phyloP scores from a whole-genome alignment of 371 early-diverging fungal species.

The Rhizopus microsporus region DNA sequence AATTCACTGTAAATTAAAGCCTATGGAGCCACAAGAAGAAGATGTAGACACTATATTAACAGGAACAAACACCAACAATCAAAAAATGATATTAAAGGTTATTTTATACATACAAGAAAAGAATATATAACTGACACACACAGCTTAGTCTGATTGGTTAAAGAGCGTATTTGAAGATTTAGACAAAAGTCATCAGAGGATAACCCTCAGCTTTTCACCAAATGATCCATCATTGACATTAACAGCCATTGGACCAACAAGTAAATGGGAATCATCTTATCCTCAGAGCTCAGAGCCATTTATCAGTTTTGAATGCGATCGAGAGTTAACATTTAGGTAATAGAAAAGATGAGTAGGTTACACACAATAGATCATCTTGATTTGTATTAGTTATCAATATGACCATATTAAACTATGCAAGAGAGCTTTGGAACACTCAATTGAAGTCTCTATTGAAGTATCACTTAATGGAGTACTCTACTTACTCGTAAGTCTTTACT shows the following conservation, averaged over 20 bases:
- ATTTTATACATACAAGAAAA: not conserved
- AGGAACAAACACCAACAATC: slow-evolving; percentile 3
- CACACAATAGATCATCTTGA: slow-evolving; percentile 23
- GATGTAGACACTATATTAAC: slow-evolving; percentile 13
- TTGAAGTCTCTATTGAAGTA: slow-evolving; percentile 38
- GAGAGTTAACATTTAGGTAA: slow-evolving; percentile 31
- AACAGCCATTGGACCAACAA: slow-evolving; percentile 23
- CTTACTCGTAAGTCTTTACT: slow-evolving; percentile 30
- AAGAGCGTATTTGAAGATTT: slow-evolving; percentile 35
- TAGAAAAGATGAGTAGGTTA: slow-evolving; percentile 3
- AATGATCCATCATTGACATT: slow-evolving; percentile 31
- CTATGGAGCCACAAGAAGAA: slow-evolving; percentile 39
- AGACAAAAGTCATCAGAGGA: slow-evolving; percentile 27
- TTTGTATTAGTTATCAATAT: slow-evolving; percentile 35
- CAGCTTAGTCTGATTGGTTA: slow-evolving; percentile 30
- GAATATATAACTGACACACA: not conserved
- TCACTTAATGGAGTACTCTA: slow-evolving; percentile 31
- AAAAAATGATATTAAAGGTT: slow-evolving; percentile 34
- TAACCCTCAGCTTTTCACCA: slow-evolving; percentile 36
- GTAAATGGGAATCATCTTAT: slow-evolving; percentile 28
- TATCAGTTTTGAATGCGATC: slow-evolving; percentile 30
- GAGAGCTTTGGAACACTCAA: slow-evolving; percentile 36
- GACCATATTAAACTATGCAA: slow-evolving; percentile 33
- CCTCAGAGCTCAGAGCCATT: slow-evolving; percentile 37
- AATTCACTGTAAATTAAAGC: slow-evolving; percentile 23